Evolutionary conservation across 208 protist species (phyloP).

Genomic region (Leishmania aethiopica): DNA sequence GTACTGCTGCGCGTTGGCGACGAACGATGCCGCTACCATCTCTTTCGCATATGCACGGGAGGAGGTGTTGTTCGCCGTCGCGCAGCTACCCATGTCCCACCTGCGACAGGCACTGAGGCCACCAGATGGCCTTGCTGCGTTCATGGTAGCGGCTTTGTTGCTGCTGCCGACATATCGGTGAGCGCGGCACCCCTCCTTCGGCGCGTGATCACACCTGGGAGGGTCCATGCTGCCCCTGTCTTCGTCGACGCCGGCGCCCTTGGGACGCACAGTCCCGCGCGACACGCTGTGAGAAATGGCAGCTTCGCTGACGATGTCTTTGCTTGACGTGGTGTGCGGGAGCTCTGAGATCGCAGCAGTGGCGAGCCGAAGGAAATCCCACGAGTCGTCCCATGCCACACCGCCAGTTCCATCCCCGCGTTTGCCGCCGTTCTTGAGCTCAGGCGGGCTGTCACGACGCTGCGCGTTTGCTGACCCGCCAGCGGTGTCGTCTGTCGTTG

Average conservation of each 20-base stretch:
- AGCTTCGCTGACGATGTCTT: conserved; percentile 13
- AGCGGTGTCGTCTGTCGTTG: background rate
- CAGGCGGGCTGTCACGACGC: background rate
- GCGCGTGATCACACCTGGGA: background rate
- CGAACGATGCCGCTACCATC: conserved; percentile 3
- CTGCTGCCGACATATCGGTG: background rate
- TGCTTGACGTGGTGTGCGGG: conserved; percentile 15
- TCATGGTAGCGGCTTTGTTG: background rate
- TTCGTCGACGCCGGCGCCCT: background rate
- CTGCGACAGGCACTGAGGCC: background rate
- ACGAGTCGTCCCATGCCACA: background rate
- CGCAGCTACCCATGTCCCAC: conserved; percentile 5
- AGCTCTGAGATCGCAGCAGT: background rate
- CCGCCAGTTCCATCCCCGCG: background rate
- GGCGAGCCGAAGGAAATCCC: background rate
- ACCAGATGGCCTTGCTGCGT: background rate
- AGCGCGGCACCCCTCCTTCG: background rate
- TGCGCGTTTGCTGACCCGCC: background rate
- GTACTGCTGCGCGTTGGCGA: background rate
- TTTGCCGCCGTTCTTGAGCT: background rate
- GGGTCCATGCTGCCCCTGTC: conserved; percentile 2
- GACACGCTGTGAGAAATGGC: conserved; percentile 11
- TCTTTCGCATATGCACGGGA: background rate
- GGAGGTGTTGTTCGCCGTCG: conserved; percentile 1
- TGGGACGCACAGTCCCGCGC: conserved; percentile 3